Percentiles rank a stretch among this genome's conserved stretches.
Evolutionary conservation across 257 asterid genomes (phyloP).

Genomic region (Ilex asprella): DNA sequence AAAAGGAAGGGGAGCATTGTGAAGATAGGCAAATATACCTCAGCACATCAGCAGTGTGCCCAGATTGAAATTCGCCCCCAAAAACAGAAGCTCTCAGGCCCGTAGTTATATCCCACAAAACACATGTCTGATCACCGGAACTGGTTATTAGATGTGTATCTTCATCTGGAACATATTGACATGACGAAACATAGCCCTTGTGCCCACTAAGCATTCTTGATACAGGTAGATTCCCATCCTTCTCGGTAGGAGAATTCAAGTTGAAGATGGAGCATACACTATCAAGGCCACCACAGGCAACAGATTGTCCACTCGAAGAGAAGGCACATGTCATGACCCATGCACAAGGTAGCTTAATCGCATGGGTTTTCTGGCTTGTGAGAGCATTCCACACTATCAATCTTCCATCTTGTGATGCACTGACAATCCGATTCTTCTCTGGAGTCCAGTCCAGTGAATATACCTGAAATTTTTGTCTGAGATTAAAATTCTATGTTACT

Average conservation of each 20-base stretch:
- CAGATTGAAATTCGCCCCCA: slow-evolving; percentile 98
- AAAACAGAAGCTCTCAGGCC: slow-evolving; percentile 88
- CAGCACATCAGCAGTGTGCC: slow-evolving; percentile 82
- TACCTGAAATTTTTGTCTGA: slow-evolving; percentile 42
- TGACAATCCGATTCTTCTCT: slow-evolving; percentile 89
- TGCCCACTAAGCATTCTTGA: slow-evolving; percentile 86
- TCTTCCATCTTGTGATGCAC: slow-evolving; percentile 98
- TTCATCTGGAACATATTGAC: slow-evolving; percentile 94
- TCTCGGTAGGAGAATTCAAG: slow-evolving; percentile 78
- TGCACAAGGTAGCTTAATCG: slow-evolving; percentile 92
- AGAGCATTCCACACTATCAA: slow-evolving; percentile 98
- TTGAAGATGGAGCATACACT: slow-evolving; percentile 91
- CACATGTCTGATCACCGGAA: slow-evolving; percentile 96
- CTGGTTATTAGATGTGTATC: slow-evolving; percentile 83
- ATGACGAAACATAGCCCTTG: slow-evolving; percentile 90
- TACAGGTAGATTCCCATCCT: slow-evolving; percentile 77
- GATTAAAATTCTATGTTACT: neutral
- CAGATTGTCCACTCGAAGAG: slow-evolving; percentile 87
- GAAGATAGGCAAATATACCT: slow-evolving; percentile 33
- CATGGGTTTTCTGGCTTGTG: slow-evolving; percentile 95
- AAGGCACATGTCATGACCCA: slow-evolving; percentile 99
- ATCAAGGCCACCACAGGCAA: slow-evolving; percentile 97
- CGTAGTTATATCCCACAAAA: slow-evolving; percentile 94
- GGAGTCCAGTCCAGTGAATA: slow-evolving; percentile 98
- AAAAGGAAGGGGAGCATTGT: no score